A percentile compares a stretch with the other conserved stretches of the same genome.
phyloP scores from a whole-genome alignment of 129 eudicot species.

The Escallonia rubra region DNA sequence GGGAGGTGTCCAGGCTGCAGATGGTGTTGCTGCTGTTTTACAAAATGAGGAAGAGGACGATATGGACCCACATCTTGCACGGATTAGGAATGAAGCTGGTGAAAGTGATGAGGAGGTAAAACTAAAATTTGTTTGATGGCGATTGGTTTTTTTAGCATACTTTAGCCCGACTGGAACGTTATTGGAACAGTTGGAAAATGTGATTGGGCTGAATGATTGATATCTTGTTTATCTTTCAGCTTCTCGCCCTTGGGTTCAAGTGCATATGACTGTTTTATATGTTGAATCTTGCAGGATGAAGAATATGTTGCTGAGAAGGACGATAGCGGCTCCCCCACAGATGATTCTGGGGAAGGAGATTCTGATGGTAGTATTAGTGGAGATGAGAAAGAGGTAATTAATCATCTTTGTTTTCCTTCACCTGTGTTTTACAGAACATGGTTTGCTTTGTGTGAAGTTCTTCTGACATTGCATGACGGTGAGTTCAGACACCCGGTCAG shows the following conservation, averaged over 20 bases:
- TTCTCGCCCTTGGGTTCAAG: not conserved
- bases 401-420: not conserved
- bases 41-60: conserved; percentile 64
- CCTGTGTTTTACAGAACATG: not conserved
- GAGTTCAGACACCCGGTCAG: conserved; percentile 50
- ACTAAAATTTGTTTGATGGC: not conserved
- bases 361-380: conserved; percentile 80
- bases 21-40: conserved; percentile 73
- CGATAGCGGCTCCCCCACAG: conserved; percentile 88
- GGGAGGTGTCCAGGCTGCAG: conserved; percentile 51
- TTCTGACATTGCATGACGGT: conserved; percentile 15
- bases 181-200: too few species aligned
- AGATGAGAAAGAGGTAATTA: conserved; percentile 59
- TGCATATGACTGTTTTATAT: not conserved
- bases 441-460: not conserved
- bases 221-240: too few species aligned
- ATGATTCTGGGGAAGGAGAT: conserved; percentile 85
- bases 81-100: conserved; percentile 69
- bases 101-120: conserved; percentile 93
- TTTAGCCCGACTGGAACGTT: too few species aligned
- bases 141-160: too few species aligned
- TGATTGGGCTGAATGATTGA: too few species aligned
- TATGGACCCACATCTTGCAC: conserved; percentile 89
- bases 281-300: conserved; percentile 53
- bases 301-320: conserved; percentile 83